Base-by-base conservation (phyloP, 2,329 filamentous ascomycete genomes). In the Aspergillus sp. region DNA sequence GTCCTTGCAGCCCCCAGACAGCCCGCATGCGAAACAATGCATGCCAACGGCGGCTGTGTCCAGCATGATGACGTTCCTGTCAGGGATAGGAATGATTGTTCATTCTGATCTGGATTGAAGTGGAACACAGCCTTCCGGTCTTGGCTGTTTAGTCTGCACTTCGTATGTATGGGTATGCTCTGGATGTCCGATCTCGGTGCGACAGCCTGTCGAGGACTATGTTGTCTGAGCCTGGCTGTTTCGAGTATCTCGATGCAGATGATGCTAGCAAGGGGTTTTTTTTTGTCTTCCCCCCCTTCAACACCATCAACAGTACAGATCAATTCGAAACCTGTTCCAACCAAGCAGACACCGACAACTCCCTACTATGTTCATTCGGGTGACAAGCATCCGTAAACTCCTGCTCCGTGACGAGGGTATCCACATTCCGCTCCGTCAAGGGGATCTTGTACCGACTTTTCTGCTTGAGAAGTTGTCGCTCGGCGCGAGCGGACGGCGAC, bases 291-390 rank as follows among this genome's bases (percentile, higher is more conserved):
- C 26, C 26, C 26, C 26, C 26, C 26, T 9, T 29, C 7, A 29
- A 29, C 7, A 29, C 26, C 26, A 29, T 29, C 26, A 29, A 29
- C 26, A 3, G 54, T 32, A 22, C 36, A 58, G 22, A 51, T 55
- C 88, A 87, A 91, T 88, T 76, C 86, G 84, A 75, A 89, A 88
- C 62, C 79, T 84, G 76, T 83, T 84, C 81, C 89, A 93, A 76
- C 90, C 90, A 83, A 86, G 89, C 75, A 84, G 87, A 77, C 90
- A 94, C 67, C 78, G 83, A 81, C 89, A 92, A 69, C 80, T 88
- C 74, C 83, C 85, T 66, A 77, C 78, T 68, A 79, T 80, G 65
- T 67, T 81, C 77, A 84, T 87, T 59, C 79, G 77, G 63, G 81
- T 85, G 68, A 80, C 80, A 74, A 81, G 86, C 86, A 84, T 89